Conservation (phyloP, 306 rosid species). For the Cercis canadensis region DNA sequence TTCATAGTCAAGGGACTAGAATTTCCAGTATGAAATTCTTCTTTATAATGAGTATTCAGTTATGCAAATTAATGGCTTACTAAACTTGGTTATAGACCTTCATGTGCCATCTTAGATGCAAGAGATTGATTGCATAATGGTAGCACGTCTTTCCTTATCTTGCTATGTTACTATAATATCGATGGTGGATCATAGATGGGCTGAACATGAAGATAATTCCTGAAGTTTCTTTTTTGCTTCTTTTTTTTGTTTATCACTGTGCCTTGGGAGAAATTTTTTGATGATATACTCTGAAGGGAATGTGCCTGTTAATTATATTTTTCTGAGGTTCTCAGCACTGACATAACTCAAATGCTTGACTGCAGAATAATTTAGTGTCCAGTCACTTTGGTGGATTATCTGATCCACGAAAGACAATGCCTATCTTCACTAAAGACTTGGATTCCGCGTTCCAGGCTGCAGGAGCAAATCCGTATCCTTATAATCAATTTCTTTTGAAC, state of each 20-base stretch:
- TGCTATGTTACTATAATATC: slow-evolving; percentile 16
- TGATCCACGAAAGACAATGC: slow-evolving; percentile 62
- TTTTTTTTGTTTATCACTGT: not conserved
- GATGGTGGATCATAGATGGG: slow-evolving; percentile 15
- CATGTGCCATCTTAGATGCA: slow-evolving; percentile 13
- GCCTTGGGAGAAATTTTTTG: not conserved
- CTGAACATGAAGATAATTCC: slow-evolving; percentile 10
- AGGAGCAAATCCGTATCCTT: slow-evolving; percentile 90
- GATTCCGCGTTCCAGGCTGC: slow-evolving; percentile 81
- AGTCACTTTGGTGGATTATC: slow-evolving; percentile 36
- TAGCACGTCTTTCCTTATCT: slow-evolving; percentile 22
- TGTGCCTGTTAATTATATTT: not conserved
- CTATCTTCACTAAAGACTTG: slow-evolving; percentile 66
- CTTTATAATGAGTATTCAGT: slow-evolving; percentile 3
- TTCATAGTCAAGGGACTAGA: slow-evolving; percentile 3
- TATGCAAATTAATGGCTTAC: not conserved
- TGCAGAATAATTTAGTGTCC: slow-evolving; percentile 46
- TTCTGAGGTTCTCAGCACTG: slow-evolving; percentile 33
- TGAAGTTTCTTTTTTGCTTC: slow-evolving; percentile 8
- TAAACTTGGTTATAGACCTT: slow-evolving; percentile 21
- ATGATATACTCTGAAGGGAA: slow-evolving; percentile 11
- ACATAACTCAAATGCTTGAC: slow-evolving; percentile 27
- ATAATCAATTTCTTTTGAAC: slow-evolving; percentile 32
- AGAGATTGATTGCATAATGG: slow-evolving; percentile 29
- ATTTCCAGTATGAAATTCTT: not conserved